Conservation (phyloP, 2,329 filamentous ascomycete species). For the Teratosphaeriaceae sp. region DNA sequence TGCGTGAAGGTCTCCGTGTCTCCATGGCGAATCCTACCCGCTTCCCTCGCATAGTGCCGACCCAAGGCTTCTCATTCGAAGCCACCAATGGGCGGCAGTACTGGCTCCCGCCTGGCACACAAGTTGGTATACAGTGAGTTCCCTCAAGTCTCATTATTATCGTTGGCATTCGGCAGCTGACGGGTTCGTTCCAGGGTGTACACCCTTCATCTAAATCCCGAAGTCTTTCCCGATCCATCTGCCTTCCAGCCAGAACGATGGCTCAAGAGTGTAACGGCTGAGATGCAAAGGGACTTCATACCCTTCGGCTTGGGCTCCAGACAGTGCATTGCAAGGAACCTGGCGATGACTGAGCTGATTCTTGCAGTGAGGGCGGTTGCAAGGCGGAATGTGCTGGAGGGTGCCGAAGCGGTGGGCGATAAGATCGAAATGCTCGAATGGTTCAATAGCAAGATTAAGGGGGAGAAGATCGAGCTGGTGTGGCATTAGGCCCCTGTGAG, state of each 20-base stretch:
- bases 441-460: constrained; percentile 50
- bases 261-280: constrained; percentile 29
- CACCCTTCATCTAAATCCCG: constrained; percentile 41
- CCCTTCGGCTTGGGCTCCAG: constrained; percentile 45
- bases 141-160: not conserved
- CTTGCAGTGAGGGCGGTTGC: constrained; percentile 39
- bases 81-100: constrained; percentile 11
- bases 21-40: constrained; percentile 47
- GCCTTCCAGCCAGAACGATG: constrained; percentile 45
- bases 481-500: too few relatives aligned
- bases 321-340: constrained; percentile 45
- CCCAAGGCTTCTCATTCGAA: constrained; percentile 30
- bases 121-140: constrained; percentile 36
- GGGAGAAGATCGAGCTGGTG: constrained; percentile 40
- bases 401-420: constrained; percentile 35
- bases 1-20: constrained; percentile 46
- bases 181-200: too few relatives aligned
- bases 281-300: constrained; percentile 40
- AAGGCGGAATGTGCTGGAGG: constrained; percentile 38
- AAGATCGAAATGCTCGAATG: constrained; percentile 48
- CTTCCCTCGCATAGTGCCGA: constrained; percentile 43
- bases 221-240: constrained; percentile 37
- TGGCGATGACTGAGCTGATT: constrained; percentile 41
- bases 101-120: constrained; percentile 35
- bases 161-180: too few relatives aligned